These are phyloP conservation scores for Rhinocladiella similis DNA, from an alignment of 2,329 filamentous ascomycete species.

Conservation along the genomic window DNA sequence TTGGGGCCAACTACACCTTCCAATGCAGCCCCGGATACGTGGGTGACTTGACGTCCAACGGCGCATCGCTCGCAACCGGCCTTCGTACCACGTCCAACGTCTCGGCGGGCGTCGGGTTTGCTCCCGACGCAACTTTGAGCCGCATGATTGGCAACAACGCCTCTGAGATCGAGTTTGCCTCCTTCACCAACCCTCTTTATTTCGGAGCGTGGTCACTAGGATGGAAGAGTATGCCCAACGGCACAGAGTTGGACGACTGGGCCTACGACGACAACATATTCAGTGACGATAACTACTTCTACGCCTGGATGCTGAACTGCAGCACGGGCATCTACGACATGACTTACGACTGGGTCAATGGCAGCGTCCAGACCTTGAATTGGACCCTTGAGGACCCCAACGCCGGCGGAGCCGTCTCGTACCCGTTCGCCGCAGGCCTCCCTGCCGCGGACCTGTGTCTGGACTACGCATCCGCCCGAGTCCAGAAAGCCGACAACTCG, in stretches of 20 bases:
- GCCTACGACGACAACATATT: neutral
- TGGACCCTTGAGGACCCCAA: neutral
- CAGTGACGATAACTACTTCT: neutral
- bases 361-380: neutral
- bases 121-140: neutral
- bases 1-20: slow-evolving; percentile 29
- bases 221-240: neutral
- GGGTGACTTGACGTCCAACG: slow-evolving; percentile 70
- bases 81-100: slow-evolving; percentile 53
- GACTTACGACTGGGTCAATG: neutral
- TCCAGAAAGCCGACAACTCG: neutral
- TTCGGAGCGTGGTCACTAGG: slow-evolving; percentile 1
- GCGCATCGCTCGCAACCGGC: slow-evolving; percentile 66
- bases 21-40: slow-evolving; percentile 49
- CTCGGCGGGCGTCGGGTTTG: slow-evolving; percentile 56
- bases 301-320: slow-evolving; percentile 2
- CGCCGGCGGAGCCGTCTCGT: neutral
- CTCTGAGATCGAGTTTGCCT: neutral
- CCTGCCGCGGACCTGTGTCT: neutral
- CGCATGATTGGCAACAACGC: neutral
- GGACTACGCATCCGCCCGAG: neutral
- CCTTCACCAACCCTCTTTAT: neutral
- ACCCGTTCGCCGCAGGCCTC: neutral
- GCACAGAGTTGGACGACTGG: neutral
- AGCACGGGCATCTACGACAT: neutral